Percentiles rank a stretch among this genome's conserved stretches.
Evolutionary conservation across 768 basidiomycete species (phyloP).

Genomic region (Cystobasidium tubakii): DNA sequence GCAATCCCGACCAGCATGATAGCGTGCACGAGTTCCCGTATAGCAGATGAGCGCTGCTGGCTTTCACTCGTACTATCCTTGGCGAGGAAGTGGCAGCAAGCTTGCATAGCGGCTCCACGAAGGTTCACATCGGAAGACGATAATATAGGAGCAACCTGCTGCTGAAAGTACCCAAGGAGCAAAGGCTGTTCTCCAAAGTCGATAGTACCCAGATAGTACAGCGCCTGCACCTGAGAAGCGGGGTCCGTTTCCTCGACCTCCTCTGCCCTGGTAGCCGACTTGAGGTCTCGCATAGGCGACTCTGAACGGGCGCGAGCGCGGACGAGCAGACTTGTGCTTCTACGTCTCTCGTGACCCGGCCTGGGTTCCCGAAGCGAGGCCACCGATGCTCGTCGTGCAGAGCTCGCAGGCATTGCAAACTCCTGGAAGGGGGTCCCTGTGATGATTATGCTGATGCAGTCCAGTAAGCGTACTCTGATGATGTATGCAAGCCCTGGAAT

Average conservation of each 20-base stretch:
- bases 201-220: constrained; percentile 2
- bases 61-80: background rate
- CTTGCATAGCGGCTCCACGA: background rate
- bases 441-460: constrained; percentile 2
- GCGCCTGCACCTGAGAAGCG: background rate
- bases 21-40: constrained; percentile 10
- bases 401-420: constrained; percentile 2
- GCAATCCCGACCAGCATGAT: constrained; percentile 1
- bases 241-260: background rate
- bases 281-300: background rate
- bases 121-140: background rate
- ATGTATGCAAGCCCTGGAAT: constrained; percentile 9
- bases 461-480: background rate
- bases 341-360: background rate
- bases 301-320: constrained; percentile 13
- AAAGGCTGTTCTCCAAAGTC: constrained; percentile 27
- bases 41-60: background rate
- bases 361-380: background rate
- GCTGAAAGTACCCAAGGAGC: constrained; percentile 16
- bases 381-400: constrained; percentile 8
- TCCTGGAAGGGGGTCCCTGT: constrained; percentile 12
- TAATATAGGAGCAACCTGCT: background rate
- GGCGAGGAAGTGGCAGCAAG: constrained; percentile 4
- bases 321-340: background rate
- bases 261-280: background rate